Evolutionary conservation across 768 basidiomycete genomes (phyloP), one percentile per base, ranked within the genome.

Genomic region (Daedaleopsis sinensis): DNA sequence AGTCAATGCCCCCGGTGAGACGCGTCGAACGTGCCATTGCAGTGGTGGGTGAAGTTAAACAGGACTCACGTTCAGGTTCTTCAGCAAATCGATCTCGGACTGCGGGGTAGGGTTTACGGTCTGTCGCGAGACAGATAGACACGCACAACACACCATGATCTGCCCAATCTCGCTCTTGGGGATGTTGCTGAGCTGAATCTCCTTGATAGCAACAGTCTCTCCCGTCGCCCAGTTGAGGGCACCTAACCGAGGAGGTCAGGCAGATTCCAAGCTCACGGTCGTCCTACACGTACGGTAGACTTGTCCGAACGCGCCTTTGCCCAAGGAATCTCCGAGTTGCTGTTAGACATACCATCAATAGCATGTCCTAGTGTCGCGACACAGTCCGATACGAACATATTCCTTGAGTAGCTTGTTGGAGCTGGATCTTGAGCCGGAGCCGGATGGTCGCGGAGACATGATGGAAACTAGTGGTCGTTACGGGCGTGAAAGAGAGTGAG

Each of bases 131-230:
- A 23, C 19, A 11, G n/a, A 15, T 19, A 24, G 10, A 21, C 53
- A 58, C 52, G 55, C 23, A 52, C 9, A 35, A 52, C 82, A 68
- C 70, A 94, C 95, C 96, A 98, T 98, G 71, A 99, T 98, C 77
- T 98, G 96, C 19, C 91, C 90, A 42, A 99, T 84, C 72, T 98
- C 95, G 57, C 87, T 85, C 73, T 94, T 93, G 3, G 96, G 92
- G 61, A 99, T 96, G 73, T 93, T 95, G 74, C 88, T 90, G 63
- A 99, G 77, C 72, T 93, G 91, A 67, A 99, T 96, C 75, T 98
- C 96, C 82, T 99, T 99, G 70, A 99, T 91, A 3, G 97, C 97
- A 44, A 98, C 96, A 2, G 96, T 97, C 79, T 98, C 97, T 24
- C 97, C 97, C 24, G 94, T 98, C 16, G 92, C 90, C 90, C 94